Conservation (phyloP, 2,329 filamentous ascomycete genomes). For the Harringtonia aguacate region DNA sequence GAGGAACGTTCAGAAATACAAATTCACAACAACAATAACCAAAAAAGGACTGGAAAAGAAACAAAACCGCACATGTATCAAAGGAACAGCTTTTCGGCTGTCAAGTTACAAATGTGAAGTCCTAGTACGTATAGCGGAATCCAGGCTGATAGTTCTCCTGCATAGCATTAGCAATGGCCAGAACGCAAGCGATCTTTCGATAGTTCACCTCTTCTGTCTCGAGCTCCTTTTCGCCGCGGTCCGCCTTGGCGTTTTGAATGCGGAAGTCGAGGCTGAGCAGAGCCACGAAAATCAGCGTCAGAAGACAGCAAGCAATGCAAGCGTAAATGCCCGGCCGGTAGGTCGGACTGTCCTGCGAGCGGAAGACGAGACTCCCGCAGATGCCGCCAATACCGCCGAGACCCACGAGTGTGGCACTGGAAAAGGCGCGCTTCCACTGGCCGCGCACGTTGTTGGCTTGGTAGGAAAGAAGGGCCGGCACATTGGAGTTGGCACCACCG, state of each 20-base stretch:
- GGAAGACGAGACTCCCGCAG: conserved; percentile 61
- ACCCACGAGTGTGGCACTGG: conserved; percentile 64
- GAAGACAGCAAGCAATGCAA: conserved; percentile 38
- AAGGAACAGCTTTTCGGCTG: too few relatives aligned
- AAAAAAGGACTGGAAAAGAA: too few relatives aligned
- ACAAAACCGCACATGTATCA: too few relatives aligned
- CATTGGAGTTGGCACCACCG: conserved; percentile 66
- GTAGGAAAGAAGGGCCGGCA: conserved; percentile 65
- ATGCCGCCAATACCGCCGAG: conserved; percentile 74
- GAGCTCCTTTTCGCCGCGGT: conserved; percentile 40
- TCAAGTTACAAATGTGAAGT: conserved; percentile 10
- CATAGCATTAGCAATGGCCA: background rate
- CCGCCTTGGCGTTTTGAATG: conserved; percentile 36
- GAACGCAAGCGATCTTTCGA: background rate
- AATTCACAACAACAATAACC: too few relatives aligned
- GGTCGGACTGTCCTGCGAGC: conserved; percentile 40
- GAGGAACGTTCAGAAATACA: too few relatives aligned
- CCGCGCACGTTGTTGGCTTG: conserved; percentile 83
- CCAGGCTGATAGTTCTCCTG: conserved; percentile 26
- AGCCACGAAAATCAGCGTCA: conserved; percentile 34
- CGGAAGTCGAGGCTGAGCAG: conserved; percentile 29
- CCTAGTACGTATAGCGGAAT: conserved; percentile 30
- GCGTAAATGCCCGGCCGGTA: conserved; percentile 46
- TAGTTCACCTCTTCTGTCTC: conserved; percentile 27
- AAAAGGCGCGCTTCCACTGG: conserved; percentile 80